A percentile compares a stretch with the other conserved stretches of the same genome.
Evolutionary conservation across 208 protist genomes (phyloP).

Genomic region (Acanthamoeba triangularis): DNA sequence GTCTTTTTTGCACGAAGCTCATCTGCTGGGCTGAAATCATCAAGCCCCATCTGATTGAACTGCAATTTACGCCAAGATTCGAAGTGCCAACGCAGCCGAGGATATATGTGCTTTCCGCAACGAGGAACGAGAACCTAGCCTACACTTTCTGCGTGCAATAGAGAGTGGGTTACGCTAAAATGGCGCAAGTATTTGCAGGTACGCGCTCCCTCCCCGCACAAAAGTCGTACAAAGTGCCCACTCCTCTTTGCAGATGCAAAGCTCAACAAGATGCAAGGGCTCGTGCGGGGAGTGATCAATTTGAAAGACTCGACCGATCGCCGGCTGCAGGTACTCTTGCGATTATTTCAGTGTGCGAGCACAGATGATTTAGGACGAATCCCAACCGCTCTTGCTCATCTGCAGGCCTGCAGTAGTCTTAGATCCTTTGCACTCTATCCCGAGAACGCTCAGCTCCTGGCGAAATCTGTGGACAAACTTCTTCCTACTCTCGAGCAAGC

Average conservation of each 20-base stretch:
- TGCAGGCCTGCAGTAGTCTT: constrained; percentile 29
- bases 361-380: not conserved
- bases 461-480: constrained; percentile 51
- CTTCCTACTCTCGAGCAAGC: constrained; percentile 31
- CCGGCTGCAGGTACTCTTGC: not conserved
- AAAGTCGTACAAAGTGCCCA: not conserved
- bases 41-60: no score
- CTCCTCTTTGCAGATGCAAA: constrained; percentile 14
- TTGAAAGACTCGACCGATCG: constrained; percentile 20
- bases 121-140: not conserved
- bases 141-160: not conserved
- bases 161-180: not conserved
- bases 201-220: not conserved
- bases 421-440: constrained; percentile 2
- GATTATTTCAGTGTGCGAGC: not conserved
- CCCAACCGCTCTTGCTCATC: not conserved
- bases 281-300: not conserved
- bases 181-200: constrained; percentile 34
- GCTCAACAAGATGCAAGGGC: constrained; percentile 58
- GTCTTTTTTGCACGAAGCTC: no score
- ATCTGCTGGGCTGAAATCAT: no score
- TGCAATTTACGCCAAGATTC: no score
- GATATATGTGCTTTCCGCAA: not conserved
- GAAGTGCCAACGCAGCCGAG: no score
- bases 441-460: not conserved